These are phyloP conservation scores for Stephania japonica DNA, from an alignment of 164 flowering plant genomes.

Conservation along the genomic window DNA sequence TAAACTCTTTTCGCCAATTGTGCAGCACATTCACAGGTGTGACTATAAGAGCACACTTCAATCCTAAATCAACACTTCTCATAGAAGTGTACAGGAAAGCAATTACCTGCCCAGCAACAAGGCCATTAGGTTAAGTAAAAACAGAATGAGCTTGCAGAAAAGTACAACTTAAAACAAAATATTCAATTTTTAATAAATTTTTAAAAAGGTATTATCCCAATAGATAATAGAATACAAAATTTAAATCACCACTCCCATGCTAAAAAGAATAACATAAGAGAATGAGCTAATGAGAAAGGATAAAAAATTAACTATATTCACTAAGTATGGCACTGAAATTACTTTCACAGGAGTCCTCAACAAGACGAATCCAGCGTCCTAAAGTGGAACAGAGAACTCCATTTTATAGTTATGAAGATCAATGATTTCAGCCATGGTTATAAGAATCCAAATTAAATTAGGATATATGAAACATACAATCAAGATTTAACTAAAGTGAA, in stretches of 20 bases:
- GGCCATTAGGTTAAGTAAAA: not conserved
- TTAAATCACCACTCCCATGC: not conserved
- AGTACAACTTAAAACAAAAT: not conserved
- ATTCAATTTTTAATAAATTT: not conserved
- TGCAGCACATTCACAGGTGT: constrained; percentile 98
- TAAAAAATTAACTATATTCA: no score
- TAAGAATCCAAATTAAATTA: no score
- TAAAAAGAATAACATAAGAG: not conserved
- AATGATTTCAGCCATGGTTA: no score
- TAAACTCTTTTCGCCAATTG: constrained; percentile 91
- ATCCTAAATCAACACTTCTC: constrained; percentile 81
- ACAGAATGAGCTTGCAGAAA: not conserved
- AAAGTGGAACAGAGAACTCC: no score
- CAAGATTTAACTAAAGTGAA: no score
- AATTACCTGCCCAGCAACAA: constrained; percentile 63
- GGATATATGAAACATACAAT: no score
- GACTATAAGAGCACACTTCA: constrained; percentile 84
- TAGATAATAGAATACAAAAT: not conserved
- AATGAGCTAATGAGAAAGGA: no score
- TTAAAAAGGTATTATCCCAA: not conserved
- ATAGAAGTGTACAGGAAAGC: constrained; percentile 88
- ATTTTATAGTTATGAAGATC: no score
- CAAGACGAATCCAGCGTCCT: no score
- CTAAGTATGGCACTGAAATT: no score
- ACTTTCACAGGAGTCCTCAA: no score